These are phyloP conservation scores for Hypoxylon crocopeplum DNA, from an alignment of 495 filamentous ascomycete species.

Conservation along the genomic window DNA sequence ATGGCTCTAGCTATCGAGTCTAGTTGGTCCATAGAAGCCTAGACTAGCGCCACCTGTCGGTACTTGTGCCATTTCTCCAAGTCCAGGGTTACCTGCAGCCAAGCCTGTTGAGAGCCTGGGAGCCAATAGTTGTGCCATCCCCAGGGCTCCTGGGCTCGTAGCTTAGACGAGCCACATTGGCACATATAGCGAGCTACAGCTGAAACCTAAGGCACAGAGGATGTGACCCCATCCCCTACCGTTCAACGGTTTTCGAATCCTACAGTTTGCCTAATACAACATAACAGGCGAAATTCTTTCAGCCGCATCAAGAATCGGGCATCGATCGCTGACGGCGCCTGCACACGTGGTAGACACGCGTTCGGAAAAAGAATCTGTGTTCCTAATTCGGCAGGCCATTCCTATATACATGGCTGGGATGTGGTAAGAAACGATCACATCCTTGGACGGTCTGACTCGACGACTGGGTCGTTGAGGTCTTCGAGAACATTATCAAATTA, in stretches of 20 bases:
- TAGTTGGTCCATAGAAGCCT: background rate
- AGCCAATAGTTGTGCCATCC: background rate
- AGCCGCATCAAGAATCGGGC: slow-evolving; percentile 17
- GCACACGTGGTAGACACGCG: background rate
- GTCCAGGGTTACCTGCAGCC: too few species aligned
- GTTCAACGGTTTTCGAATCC: slow-evolving; percentile 13
- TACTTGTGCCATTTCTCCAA: slow-evolving; percentile 4
- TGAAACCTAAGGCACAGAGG: slow-evolving; percentile 7
- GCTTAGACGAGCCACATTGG: background rate
- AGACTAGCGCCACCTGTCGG: slow-evolving; percentile 3
- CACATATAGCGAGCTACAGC: background rate
- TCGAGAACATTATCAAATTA: too few species aligned
- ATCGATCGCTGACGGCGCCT: slow-evolving; percentile 4
- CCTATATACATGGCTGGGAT: background rate
- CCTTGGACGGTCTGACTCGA: too few species aligned
- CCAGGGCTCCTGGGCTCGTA: too few species aligned
- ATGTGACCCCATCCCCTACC: slow-evolving; percentile 1
- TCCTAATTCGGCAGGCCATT: slow-evolving; percentile 3
- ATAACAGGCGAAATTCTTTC: slow-evolving; percentile 13
- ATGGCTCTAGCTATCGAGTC: background rate
- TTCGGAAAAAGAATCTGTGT: background rate
- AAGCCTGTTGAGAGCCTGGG: too few species aligned
- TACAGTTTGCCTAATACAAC: background rate
- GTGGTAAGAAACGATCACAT: too few species aligned
- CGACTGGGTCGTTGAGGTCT: too few species aligned